Conservation (phyloP, 2,329 filamentous ascomycete species). For the Aureobasidium sp. region DNA sequence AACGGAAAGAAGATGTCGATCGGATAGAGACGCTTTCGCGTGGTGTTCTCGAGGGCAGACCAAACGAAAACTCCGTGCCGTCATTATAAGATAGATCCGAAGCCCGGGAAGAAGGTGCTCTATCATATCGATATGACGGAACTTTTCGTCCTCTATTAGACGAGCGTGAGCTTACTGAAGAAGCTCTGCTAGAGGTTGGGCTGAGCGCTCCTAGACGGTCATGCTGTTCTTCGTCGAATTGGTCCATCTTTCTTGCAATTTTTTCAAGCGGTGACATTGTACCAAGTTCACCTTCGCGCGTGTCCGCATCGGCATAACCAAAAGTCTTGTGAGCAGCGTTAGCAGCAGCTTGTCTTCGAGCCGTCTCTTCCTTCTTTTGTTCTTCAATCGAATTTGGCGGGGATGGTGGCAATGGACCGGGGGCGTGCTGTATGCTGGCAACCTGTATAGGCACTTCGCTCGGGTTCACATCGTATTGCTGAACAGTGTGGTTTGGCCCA, state of each 20-base stretch:
- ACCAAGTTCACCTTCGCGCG: slow-evolving; percentile 61
- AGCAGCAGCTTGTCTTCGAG: slow-evolving; percentile 21
- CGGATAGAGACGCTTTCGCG: slow-evolving; percentile 37
- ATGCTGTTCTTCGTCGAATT: slow-evolving; percentile 51
- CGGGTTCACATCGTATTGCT: slow-evolving; percentile 91
- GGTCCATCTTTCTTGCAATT: slow-evolving; percentile 64
- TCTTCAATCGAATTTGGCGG: slow-evolving; percentile 77
- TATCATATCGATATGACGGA: slow-evolving; percentile 41
- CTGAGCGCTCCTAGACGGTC: slow-evolving; percentile 61
- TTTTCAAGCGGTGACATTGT: slow-evolving; percentile 65
- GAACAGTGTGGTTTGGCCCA: slow-evolving; percentile 78
- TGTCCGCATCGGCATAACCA: slow-evolving; percentile 50
- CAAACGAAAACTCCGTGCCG: slow-evolving; percentile 35
- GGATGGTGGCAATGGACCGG: slow-evolving; percentile 69
- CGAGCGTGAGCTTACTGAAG: slow-evolving; percentile 55
- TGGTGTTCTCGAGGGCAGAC: slow-evolving; percentile 24
- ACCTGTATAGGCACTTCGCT: slow-evolving; percentile 62
- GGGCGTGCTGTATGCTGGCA: slow-evolving; percentile 78
- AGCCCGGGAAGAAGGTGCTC: slow-evolving; percentile 33
- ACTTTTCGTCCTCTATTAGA: slow-evolving; percentile 41
- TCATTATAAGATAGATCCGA: slow-evolving; percentile 28
- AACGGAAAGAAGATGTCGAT: slow-evolving; percentile 46
- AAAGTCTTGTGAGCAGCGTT: slow-evolving; percentile 29
- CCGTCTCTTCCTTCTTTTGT: slow-evolving; percentile 41
- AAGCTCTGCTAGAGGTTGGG: slow-evolving; percentile 57